These are phyloP conservation scores for Porodaedalea pini DNA, from an alignment of 1,284 basidiomycete genomes.

Conservation along the genomic window DNA sequence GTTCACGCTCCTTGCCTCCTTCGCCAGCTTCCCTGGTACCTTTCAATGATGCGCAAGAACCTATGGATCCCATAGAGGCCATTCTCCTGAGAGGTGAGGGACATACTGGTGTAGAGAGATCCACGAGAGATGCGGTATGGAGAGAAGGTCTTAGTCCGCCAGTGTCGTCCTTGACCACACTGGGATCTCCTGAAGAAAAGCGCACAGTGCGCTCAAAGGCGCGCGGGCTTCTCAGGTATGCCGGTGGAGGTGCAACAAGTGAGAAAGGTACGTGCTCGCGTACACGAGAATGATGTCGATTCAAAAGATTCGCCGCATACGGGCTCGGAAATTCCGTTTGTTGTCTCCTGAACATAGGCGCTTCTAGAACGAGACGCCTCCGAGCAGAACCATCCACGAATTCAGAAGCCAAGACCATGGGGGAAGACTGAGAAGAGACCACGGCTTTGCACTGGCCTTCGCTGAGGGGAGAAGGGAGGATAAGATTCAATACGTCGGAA, in stretches of 20 bases:
- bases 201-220: not conserved
- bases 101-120: slow-evolving; percentile 4
- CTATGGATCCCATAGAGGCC: slow-evolving; percentile 5
- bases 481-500: not conserved
- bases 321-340: not conserved
- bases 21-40: not conserved
- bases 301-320: not conserved
- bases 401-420: not conserved
- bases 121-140: not conserved
- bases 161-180: not conserved
- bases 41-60: not conserved
- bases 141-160: not conserved
- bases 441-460: not conserved
- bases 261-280: slow-evolving; percentile 14
- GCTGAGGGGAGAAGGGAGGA: not conserved
- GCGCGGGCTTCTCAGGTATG: not conserved
- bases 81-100: slow-evolving; percentile 11
- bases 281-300: slow-evolving; percentile 14
- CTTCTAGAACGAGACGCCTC: not conserved
- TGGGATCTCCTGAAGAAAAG: not conserved
- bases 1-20: too few relatives aligned
- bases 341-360: not conserved
- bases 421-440: not conserved
- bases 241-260: slow-evolving; percentile 5
- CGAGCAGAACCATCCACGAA: not conserved